Conservation (phyloP, 2,329 filamentous ascomycete species). For the Helotiales sp. region DNA sequence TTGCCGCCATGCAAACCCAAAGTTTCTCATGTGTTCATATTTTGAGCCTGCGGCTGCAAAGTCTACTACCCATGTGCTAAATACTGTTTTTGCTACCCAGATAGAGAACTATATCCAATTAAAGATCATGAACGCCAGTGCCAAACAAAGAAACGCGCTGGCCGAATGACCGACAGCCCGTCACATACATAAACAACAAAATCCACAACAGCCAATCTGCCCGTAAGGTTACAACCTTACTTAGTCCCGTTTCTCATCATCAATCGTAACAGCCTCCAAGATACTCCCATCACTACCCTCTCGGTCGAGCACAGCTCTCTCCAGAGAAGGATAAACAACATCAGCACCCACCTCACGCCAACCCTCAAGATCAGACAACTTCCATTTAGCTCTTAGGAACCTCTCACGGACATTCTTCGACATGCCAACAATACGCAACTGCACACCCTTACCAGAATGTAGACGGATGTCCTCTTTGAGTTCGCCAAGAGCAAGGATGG, state of each 20-base stretch:
- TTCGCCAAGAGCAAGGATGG: constrained; percentile 25
- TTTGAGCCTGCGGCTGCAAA: no score
- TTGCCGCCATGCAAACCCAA: no score
- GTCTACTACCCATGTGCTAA: no score
- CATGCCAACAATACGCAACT: constrained; percentile 31
- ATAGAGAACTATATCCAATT: no score
- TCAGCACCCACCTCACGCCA: constrained; percentile 15
- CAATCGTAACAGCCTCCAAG: constrained; percentile 12
- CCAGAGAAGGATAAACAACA: constrained; percentile 16
- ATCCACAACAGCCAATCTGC: background rate
- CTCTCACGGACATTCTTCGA: constrained; percentile 16
- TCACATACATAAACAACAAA: background rate
- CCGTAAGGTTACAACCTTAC: no score
- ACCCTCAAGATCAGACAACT: constrained; percentile 16
- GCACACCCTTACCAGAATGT: constrained; percentile 22
- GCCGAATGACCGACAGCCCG: no score
- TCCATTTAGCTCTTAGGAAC: constrained; percentile 14
- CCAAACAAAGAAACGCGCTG: no score
- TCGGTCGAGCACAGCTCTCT: constrained; percentile 16
- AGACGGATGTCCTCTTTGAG: constrained; percentile 25
- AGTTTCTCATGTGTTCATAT: no score
- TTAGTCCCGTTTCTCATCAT: constrained; percentile 14
- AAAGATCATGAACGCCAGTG: no score
- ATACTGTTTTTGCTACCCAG: no score
- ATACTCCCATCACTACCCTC: constrained; percentile 4